phyloP scores from a whole-genome alignment of 352 stramenopile species.

The Pythium utonaiense region DNA sequence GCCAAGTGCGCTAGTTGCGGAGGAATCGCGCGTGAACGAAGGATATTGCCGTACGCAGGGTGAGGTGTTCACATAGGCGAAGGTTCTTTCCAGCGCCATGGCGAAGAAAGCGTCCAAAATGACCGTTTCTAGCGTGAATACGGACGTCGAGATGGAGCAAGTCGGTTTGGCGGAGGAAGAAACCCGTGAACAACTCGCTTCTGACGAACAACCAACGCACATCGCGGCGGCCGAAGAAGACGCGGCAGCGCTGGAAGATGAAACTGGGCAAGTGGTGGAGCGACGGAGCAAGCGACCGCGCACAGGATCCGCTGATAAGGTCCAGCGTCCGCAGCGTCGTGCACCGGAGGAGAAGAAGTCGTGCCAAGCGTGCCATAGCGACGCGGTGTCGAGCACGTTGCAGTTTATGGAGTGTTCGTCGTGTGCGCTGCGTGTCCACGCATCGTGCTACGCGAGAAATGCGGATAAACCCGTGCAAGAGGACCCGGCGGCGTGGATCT shows the following conservation, averaged over 20 bases:
- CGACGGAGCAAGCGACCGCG: conserved; percentile 14
- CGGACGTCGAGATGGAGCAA: conserved; percentile 3
- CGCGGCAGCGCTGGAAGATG: background rate
- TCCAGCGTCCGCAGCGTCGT: background rate
- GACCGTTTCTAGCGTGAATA: conserved; percentile 2
- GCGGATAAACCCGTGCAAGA: background rate
- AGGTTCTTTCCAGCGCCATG: background rate
- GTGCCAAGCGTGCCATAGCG: background rate
- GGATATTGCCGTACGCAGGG: background rate
- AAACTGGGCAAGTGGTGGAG: background rate
- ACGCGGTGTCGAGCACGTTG: background rate
- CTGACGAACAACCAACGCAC: background rate
- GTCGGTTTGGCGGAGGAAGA: background rate
- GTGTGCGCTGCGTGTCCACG: conserved; percentile 9
- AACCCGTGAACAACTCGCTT: background rate
- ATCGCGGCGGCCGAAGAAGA: background rate
- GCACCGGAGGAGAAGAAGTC: background rate
- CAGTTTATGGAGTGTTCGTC: conserved; percentile 4
- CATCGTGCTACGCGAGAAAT: conserved; percentile 3
- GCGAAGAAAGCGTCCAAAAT: conserved; percentile 2
- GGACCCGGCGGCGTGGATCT: conserved; percentile 5
- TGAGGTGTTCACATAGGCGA: background rate
- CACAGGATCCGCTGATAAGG: conserved; percentile 3
- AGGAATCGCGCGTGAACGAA: background rate
- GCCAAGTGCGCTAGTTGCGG: background rate